phyloP scores from a whole-genome alignment of 768 basidiomycete genomes.

The Boletus reticuloceps region DNA sequence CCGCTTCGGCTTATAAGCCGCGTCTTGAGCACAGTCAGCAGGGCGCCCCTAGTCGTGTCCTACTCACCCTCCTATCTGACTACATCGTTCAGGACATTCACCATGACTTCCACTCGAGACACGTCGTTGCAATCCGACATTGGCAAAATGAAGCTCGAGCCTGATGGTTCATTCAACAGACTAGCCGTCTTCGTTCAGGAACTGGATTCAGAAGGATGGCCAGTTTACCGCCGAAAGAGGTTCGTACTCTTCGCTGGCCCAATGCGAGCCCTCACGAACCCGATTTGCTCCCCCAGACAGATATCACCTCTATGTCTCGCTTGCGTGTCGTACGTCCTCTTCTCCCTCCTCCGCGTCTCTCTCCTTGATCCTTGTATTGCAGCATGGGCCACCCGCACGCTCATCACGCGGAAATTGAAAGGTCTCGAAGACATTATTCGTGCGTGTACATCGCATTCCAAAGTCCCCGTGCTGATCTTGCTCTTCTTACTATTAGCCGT shows the following conservation, averaged over 20 bases:
- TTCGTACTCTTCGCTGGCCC: slow-evolving; percentile 28
- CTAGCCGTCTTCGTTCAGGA: slow-evolving; percentile 51
- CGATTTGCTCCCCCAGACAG: slow-evolving; percentile 49
- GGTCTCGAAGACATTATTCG: slow-evolving; percentile 84
- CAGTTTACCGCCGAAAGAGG: slow-evolving; percentile 76
- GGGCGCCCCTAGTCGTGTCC: slow-evolving; percentile 2
- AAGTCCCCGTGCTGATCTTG: background rate
- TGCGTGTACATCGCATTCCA: slow-evolving; percentile 35
- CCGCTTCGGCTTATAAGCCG: slow-evolving; percentile 7
- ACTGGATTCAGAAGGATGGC: slow-evolving; percentile 52
- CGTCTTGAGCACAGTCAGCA: background rate
- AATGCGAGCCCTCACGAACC: background rate
- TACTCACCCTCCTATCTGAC: background rate
- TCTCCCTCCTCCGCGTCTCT: too few relatives aligned
- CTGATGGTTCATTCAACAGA: slow-evolving; percentile 69
- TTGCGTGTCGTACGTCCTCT: slow-evolving; percentile 68
- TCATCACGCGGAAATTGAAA: slow-evolving; percentile 89
- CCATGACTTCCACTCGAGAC: slow-evolving; percentile 35
- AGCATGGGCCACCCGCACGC: slow-evolving; percentile 93
- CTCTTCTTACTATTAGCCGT: slow-evolving; percentile 47
- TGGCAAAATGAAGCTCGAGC: slow-evolving; percentile 47
- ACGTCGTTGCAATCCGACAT: slow-evolving; percentile 47
- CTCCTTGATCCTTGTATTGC: background rate
- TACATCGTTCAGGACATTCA: background rate
- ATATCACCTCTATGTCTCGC: slow-evolving; percentile 89